Evolutionary conservation across 2,329 filamentous ascomycete species (phyloP).

Genomic region (Penicillium freii): DNA sequence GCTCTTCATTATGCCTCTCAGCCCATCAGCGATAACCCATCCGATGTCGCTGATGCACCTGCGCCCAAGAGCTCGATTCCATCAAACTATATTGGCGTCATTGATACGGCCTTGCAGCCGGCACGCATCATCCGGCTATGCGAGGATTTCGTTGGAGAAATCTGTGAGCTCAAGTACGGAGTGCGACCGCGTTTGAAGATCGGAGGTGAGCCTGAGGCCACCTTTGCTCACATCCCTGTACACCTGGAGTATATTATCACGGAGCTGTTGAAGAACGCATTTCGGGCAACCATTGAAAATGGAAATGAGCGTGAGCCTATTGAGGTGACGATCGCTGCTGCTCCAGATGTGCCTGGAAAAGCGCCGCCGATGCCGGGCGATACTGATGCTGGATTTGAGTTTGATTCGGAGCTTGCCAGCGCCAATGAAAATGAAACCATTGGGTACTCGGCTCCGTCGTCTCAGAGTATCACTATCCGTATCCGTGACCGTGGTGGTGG

Average conservation of each 20-base stretch:
- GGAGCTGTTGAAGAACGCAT: slow-evolving; percentile 94
- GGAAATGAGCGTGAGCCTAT: slow-evolving; percentile 77
- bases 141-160: slow-evolving; percentile 87
- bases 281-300: slow-evolving; percentile 85
- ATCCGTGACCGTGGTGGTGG: slow-evolving; percentile 95
- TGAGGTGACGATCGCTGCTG: slow-evolving; percentile 84
- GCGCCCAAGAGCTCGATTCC: slow-evolving; percentile 24
- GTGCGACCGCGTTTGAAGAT: slow-evolving; percentile 77
- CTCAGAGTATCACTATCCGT: slow-evolving; percentile 86
- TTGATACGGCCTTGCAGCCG: slow-evolving; percentile 84
- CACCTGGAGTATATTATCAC: slow-evolving; percentile 98
- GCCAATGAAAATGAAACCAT: slow-evolving; percentile 35
- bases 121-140: slow-evolving; percentile 79
- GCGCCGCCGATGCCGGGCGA: slow-evolving; percentile 30
- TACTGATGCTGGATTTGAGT: slow-evolving; percentile 32
- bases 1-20: slow-evolving; percentile 76
- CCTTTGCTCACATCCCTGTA: slow-evolving; percentile 90
- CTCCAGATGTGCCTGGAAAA: slow-evolving; percentile 51
- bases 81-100: slow-evolving; percentile 82
- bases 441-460: slow-evolving; percentile 43
- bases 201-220: slow-evolving; percentile 81
- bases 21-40: slow-evolving; percentile 63
- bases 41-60: slow-evolving; percentile 6
- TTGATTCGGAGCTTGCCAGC: slow-evolving; percentile 29
- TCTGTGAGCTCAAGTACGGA: slow-evolving; percentile 94